A percentile compares a stretch with the other conserved stretches of the same genome.
Conservation (phyloP, 305 asterid species). For the Vinca major region DNA sequence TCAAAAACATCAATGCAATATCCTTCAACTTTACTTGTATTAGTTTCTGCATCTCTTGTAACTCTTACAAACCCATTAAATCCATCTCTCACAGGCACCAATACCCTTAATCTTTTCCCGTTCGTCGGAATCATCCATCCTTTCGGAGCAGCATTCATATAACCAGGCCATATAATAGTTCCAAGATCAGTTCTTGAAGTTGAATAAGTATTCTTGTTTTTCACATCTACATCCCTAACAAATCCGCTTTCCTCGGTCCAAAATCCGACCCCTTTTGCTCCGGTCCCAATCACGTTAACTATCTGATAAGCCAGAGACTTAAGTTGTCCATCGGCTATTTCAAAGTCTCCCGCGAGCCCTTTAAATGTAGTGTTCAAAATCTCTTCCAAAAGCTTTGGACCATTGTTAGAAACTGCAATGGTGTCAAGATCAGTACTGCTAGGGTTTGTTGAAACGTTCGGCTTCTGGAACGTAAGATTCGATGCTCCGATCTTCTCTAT, state of each 20-base stretch:
- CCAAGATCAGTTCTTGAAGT: constrained; percentile 20
- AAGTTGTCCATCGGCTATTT: constrained; percentile 32
- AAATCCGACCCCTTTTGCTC: constrained; percentile 35
- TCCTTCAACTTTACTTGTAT: constrained; percentile 34
- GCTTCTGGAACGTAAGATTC: constrained; percentile 14
- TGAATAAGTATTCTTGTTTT: constrained; percentile 5
- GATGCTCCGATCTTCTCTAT: constrained; percentile 28
- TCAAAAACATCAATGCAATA: constrained; percentile 45
- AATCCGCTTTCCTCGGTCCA: constrained; percentile 29
- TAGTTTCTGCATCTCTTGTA: constrained; percentile 24
- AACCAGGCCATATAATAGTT: constrained; percentile 53
- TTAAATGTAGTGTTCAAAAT: constrained; percentile 25
- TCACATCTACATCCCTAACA: constrained; percentile 14
- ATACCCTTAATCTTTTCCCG: constrained; percentile 38
- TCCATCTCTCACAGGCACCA: constrained; percentile 41
- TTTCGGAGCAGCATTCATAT: constrained; percentile 24
- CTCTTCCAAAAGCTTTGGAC: constrained; percentile 32
- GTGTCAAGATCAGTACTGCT: constrained; percentile 29
- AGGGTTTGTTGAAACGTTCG: constrained; percentile 15
- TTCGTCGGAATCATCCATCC: constrained; percentile 55
- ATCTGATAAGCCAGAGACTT: constrained; percentile 39
- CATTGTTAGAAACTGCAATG: constrained; percentile 32
- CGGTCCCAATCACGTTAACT: constrained; percentile 35
- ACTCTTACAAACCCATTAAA: constrained; percentile 39
- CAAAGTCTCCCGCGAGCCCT: constrained; percentile 38